These are phyloP conservation scores for Pseudoscleropodium purum DNA, from an alignment of 225 moss, liverwort and hornwort genomes.

Conservation along the genomic window DNA sequence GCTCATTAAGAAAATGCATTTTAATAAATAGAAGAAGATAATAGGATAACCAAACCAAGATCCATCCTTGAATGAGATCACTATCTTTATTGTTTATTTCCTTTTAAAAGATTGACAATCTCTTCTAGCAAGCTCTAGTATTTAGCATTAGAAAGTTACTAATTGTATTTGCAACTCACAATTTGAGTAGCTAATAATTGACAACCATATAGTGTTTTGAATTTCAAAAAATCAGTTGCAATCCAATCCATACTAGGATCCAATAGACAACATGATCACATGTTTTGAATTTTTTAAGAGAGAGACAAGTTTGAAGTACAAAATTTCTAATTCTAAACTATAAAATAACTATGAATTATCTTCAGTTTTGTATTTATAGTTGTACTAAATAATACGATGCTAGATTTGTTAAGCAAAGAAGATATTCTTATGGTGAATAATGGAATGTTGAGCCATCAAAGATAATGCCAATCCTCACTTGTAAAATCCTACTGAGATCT, in stretches of 20 bases:
- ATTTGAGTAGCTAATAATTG: neutral
- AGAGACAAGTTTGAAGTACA: too few relatives aligned
- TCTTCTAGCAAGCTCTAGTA: neutral
- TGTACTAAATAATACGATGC: too few relatives aligned
- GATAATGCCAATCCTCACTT: too few relatives aligned
- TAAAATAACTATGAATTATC: too few relatives aligned
- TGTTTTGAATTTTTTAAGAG: neutral
- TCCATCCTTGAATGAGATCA: neutral
- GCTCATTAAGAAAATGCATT: neutral
- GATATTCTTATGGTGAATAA: too few relatives aligned
- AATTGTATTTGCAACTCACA: neutral
- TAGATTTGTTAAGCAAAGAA: too few relatives aligned
- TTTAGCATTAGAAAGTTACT: neutral
- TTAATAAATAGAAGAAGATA: neutral
- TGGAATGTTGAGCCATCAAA: too few relatives aligned
- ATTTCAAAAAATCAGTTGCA: accelerated
- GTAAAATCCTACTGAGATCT: too few relatives aligned
- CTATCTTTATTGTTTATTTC: neutral
- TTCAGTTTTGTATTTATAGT: too few relatives aligned
- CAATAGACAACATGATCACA: neutral
- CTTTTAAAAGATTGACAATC: neutral
- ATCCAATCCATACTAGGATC: neutral
- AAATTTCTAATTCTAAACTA: too few relatives aligned
- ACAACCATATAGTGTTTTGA: neutral
- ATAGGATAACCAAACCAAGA: neutral